phyloP scores from a whole-genome alignment of 192 early-diverging fungal genomes.

The Linnemannia elongata region DNA sequence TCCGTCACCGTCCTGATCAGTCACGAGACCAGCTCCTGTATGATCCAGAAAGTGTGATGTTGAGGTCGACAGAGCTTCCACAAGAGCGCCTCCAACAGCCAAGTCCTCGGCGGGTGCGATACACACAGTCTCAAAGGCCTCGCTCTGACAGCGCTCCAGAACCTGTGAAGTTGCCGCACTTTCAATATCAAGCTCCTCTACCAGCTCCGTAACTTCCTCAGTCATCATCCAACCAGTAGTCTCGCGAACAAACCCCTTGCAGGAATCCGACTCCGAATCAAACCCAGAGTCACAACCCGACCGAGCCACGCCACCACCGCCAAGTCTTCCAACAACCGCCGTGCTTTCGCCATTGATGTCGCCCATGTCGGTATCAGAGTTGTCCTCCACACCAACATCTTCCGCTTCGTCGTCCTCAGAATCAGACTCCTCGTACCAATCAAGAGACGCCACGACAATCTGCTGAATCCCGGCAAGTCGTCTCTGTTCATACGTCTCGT shows the following conservation, averaged over 20 bases:
- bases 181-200: background rate
- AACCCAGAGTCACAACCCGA: conserved; percentile 1
- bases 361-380: background rate
- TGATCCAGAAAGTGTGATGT: too few species aligned
- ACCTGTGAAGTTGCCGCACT: background rate
- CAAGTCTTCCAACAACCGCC: background rate
- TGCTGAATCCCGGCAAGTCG: conserved; percentile 29
- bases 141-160: too few species aligned
- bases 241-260: background rate
- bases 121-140: background rate
- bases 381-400: background rate
- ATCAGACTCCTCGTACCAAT: conserved; percentile 44
- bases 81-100: too few species aligned
- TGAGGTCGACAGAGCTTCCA: too few species aligned
- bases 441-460: conserved; percentile 34
- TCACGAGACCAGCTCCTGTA: too few species aligned
- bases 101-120: background rate
- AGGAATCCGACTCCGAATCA: background rate
- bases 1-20: too few species aligned
- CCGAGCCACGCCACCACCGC: background rate
- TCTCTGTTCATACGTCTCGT: conserved; percentile 19
- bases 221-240: background rate
- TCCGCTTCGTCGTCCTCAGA: conserved; percentile 39
- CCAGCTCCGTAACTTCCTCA: background rate
- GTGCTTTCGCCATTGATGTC: background rate